These are phyloP conservation scores for Leccinum insolens DNA, from an alignment of 1,284 basidiomycete genomes.

Conservation along the genomic window DNA sequence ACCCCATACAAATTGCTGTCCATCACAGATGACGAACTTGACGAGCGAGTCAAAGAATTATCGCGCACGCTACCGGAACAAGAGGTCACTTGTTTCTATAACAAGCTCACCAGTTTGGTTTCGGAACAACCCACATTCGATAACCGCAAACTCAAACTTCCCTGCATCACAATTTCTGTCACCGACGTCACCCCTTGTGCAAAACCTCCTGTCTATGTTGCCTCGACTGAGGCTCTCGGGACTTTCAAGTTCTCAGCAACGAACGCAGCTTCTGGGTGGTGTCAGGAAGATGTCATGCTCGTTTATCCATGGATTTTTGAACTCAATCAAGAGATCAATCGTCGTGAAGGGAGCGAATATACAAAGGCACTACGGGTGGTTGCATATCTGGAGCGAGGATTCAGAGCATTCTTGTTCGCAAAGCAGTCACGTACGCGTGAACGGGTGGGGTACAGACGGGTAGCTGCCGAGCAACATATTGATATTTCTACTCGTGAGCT, in stretches of 20 bases:
- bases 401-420: no score
- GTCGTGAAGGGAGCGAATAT: no score
- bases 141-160: constrained; percentile 9
- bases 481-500: no score
- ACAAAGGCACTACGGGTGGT: no score
- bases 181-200: background rate
- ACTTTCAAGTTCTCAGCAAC: constrained; percentile 2
- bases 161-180: constrained; percentile 16
- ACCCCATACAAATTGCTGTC: constrained; percentile 1
- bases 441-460: no score
- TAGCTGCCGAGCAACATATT: no score
- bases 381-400: no score
- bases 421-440: no score
- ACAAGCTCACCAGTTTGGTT: background rate
- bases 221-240: constrained; percentile 6
- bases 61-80: background rate
- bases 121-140: background rate
- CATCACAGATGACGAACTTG: background rate
- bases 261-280: background rate
- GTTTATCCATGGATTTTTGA: background rate
- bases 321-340: no score
- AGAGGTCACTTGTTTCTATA: background rate
- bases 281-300: background rate
- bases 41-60: background rate
- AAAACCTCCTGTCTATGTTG: background rate